Evolutionary conservation across 495 filamentous ascomycete genomes (phyloP), one percentile per base, ranked within the genome.

Genomic region (Aspergillus leporis): DNA sequence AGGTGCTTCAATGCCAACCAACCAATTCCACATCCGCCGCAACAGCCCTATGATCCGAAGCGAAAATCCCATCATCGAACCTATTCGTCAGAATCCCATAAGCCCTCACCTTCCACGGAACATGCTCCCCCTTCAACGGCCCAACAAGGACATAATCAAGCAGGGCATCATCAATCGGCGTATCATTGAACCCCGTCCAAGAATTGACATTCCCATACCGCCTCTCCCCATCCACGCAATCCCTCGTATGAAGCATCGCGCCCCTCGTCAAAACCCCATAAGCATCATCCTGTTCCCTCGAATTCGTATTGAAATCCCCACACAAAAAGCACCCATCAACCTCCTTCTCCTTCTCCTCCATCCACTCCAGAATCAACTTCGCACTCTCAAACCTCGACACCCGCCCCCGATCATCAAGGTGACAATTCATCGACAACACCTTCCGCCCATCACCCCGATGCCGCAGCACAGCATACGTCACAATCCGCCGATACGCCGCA

Each of bases 261-360:
- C 63, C 60, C 13, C 61, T 73, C 0, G 72, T 83, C 41, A 90
- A 62, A 16, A 79, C 68, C 55, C 71, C 69, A 63, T 90, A 88
- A 8, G 87, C 88, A 34, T 77, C 75, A 36, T 77, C 75, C 9
- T 64, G 64, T 0, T 79, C 78, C 36, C 83, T 2, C 14, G 51
- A 53, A 8, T 22, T 76, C 59, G 82, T 86, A 66, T 91, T 91
- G 67, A 91, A 84, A 66, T 91, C 88, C 16, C 88, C 89, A 0
- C 79, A 78, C 18, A 91, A 72, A 32, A 88, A 79, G 0, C 88
- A 72, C 0, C 78, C 74, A 47, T 59, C 58, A 9, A 19, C 16
- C 40, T 51, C 49, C 69, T 64, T 22, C 77, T 71, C 51, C 75
- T 47, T 51, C 75, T 70, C 59, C 64, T 62, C 38, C n/a, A 75